A percentile compares a stretch with the other conserved stretches of the same genome.
Evolutionary conservation across 192 early-diverging fungal species (phyloP).

Genomic region (Chytriomyces sp.): DNA sequence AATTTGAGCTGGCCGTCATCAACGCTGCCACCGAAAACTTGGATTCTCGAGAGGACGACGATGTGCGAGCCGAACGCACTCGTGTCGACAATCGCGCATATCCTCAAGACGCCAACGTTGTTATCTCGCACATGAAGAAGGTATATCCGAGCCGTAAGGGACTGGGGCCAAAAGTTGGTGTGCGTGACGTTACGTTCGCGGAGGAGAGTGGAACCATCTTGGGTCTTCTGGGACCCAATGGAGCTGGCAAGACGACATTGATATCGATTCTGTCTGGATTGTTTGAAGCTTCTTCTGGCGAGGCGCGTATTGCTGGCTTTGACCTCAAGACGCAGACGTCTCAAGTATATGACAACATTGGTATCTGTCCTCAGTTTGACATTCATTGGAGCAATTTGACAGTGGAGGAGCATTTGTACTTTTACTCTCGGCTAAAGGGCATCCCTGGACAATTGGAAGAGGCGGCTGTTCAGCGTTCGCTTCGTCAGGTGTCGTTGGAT

Average conservation of each 20-base stretch:
- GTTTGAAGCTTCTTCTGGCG: constrained; percentile 59
- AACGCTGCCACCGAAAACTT: not conserved
- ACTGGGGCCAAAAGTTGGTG: constrained; percentile 49
- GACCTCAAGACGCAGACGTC: constrained; percentile 56
- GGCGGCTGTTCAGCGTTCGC: constrained; percentile 43
- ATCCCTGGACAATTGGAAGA: constrained; percentile 52
- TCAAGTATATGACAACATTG: constrained; percentile 66
- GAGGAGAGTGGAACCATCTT: constrained; percentile 61
- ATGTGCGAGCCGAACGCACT: constrained; percentile 61
- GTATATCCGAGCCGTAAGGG: constrained; percentile 47
- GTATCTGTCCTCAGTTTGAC: constrained; percentile 75
- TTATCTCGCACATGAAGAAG: constrained; percentile 67
- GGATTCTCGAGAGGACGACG: constrained; percentile 53
- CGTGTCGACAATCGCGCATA: constrained; percentile 49
- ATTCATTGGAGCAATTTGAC: constrained; percentile 73
- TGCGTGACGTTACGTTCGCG: constrained; percentile 66
- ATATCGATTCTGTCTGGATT: constrained; percentile 72
- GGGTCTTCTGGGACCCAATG: constrained; percentile 60
- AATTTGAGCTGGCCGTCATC: not conserved
- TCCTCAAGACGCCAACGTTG: constrained; percentile 47
- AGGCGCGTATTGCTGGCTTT: constrained; percentile 60
- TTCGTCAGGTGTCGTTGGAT: constrained; percentile 57
- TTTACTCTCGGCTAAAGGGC: constrained; percentile 75
- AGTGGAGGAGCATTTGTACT: constrained; percentile 67
- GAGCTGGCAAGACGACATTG: constrained; percentile 71